Conservation (phyloP, 2,329 filamentous ascomycete genomes). For the Apiospora hydei region DNA sequence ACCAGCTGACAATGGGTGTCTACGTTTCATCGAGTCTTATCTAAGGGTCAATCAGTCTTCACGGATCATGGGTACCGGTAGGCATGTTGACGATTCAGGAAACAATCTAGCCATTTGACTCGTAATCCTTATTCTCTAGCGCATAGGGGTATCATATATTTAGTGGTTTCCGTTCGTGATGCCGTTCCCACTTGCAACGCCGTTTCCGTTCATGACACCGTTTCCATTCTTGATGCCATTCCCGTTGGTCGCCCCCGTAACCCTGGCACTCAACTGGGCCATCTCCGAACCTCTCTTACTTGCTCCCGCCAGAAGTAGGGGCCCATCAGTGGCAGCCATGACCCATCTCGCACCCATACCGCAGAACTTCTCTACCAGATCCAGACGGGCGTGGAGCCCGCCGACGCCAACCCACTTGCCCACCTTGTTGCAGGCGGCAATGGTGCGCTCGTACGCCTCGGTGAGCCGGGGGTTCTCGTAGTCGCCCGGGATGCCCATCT, state of each 20-base stretch:
- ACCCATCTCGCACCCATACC: conserved; percentile 34
- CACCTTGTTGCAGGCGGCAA: conserved; percentile 46
- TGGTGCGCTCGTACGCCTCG: conserved; percentile 43
- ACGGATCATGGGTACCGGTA: not conserved
- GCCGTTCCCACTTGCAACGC: not conserved
- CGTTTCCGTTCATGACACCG: not conserved
- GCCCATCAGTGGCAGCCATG: conserved; percentile 41
- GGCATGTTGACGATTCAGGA: not conserved
- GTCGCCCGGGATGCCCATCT: conserved; percentile 51
- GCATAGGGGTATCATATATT: not conserved
- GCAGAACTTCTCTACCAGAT: conserved; percentile 48
- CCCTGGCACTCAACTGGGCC: conserved; percentile 3
- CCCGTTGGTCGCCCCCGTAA: not conserved
- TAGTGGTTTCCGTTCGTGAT: not conserved
- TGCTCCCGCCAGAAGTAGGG: conserved; percentile 37
- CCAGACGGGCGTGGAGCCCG: conserved; percentile 48
- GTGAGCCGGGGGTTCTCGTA: conserved; percentile 45
- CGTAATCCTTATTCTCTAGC: not conserved
- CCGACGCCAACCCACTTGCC: conserved; percentile 50
- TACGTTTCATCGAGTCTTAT: not conserved
- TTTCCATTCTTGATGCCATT: conserved; percentile 9
- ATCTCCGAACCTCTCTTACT: conserved; percentile 30
- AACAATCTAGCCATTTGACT: not conserved
- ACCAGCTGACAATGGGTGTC: not conserved
- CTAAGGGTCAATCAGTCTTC: not conserved